Conservation (phyloP, 2,329 filamentous ascomycete genomes). For the Alternaria sp. region DNA sequence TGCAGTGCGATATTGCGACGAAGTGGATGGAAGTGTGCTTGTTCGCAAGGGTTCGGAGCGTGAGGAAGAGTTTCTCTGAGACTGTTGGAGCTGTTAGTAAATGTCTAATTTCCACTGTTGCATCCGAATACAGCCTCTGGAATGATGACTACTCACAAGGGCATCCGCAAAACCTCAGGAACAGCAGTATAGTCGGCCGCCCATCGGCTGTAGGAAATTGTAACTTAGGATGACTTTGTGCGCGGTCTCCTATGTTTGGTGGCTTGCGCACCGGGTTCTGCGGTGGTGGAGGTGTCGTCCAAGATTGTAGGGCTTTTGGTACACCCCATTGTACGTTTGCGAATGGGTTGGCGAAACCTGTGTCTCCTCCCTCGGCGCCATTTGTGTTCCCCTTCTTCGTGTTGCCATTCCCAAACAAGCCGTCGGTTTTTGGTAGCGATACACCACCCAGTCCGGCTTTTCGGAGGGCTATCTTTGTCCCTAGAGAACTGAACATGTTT, state of each 20-base stretch:
- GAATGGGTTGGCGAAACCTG: constrained; percentile 41
- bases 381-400: constrained; percentile 30
- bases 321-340: constrained; percentile 45
- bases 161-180: constrained; percentile 44
- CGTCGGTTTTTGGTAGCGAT: constrained; percentile 47
- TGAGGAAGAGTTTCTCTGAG: constrained; percentile 59
- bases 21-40: constrained; percentile 60
- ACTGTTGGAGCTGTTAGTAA: constrained; percentile 25
- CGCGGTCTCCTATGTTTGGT: constrained; percentile 35
- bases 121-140: neutral
- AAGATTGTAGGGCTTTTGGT: constrained; percentile 42
- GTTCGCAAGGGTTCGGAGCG: constrained; percentile 62
- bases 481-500: constrained; percentile 62
- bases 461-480: constrained; percentile 64
- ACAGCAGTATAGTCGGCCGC: constrained; percentile 39
- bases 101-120: neutral
- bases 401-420: constrained; percentile 34
- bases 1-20: constrained; percentile 67
- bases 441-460: constrained; percentile 63
- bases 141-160: constrained; percentile 33
- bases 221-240: constrained; percentile 37
- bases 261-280: constrained; percentile 34
- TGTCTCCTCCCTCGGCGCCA: constrained; percentile 19
- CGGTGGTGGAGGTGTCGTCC: constrained; percentile 40
- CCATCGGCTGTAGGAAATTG: constrained; percentile 39